Evolutionary conservation across 1,284 basidiomycete genomes (phyloP).

Genomic region (Earliella scabrosa): DNA sequence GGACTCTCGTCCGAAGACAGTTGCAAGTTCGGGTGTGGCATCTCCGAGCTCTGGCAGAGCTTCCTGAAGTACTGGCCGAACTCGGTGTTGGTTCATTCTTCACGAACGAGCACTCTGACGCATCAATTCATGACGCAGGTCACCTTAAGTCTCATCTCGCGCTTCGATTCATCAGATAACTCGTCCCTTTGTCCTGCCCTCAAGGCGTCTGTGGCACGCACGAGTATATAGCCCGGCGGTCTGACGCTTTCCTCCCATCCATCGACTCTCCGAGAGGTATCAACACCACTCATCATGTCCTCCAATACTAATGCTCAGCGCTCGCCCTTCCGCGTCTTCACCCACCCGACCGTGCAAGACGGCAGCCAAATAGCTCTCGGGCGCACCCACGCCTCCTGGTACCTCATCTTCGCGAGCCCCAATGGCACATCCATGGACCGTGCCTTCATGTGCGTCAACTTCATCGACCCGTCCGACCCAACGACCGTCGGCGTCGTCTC

Average conservation of each 20-base stretch:
- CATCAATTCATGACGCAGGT: no score
- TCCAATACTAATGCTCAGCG: background rate
- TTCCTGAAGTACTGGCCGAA: no score
- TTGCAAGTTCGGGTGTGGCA: no score
- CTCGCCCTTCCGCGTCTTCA: background rate
- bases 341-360: background rate
- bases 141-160: no score
- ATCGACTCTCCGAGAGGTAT: background rate
- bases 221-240: no score
- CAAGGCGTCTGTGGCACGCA: no score
- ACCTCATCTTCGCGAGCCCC: background rate
- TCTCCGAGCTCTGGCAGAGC: no score
- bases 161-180: no score
- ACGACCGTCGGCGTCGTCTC: background rate
- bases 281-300: background rate
- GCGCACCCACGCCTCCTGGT: conserved; percentile 12
- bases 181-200: no score
- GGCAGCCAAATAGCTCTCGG: background rate
- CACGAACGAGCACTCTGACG: no score
- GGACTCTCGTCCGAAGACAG: no score
- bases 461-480: background rate
- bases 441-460: conserved; percentile 4
- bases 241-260: background rate
- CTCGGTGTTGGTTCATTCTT: no score
- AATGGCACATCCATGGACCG: background rate